Percentiles rank a stretch among this genome's conserved stretches.
Evolutionary conservation across 495 filamentous ascomycete species (phyloP).

Genomic region (Penicillium ucsense): DNA sequence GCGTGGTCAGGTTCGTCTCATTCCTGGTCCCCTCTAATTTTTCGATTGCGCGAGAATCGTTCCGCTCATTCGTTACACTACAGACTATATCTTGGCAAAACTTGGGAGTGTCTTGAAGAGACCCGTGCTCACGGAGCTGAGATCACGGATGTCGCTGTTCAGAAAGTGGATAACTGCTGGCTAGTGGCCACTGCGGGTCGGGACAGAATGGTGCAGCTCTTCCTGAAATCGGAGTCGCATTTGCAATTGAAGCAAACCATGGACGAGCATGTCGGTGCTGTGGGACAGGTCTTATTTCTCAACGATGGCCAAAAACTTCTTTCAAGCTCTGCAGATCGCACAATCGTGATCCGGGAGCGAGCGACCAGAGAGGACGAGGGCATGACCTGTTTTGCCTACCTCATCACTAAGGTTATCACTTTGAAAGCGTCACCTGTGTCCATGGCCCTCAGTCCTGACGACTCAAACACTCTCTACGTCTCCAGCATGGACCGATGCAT

Average conservation of each 20-base stretch:
- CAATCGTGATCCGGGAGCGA: constrained; percentile 68
- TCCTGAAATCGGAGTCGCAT: constrained; percentile 45
- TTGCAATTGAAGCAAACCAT: constrained; percentile 62
- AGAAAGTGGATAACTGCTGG: constrained; percentile 21
- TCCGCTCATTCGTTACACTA: constrained; percentile 11
- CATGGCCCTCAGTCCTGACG: constrained; percentile 58
- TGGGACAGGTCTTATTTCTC: constrained; percentile 53
- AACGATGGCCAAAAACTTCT: constrained; percentile 59
- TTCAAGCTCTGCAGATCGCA: constrained; percentile 83
- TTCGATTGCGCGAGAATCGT: constrained; percentile 3
- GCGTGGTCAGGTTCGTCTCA: constrained; percentile 57
- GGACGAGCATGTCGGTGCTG: constrained; percentile 67
- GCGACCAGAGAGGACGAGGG: constrained; percentile 55
- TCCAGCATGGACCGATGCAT: constrained; percentile 78
- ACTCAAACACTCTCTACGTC: constrained; percentile 52
- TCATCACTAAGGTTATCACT: constrained; percentile 64
- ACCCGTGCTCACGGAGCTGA: constrained; percentile 81
- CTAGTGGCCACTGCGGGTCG: constrained; percentile 73
- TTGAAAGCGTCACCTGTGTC: constrained; percentile 80
- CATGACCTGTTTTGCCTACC: constrained; percentile 59
- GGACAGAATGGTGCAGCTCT: constrained; percentile 86
- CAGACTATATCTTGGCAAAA: constrained; percentile 36
- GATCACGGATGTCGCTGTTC: constrained; percentile 69
- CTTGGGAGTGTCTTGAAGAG: constrained; percentile 45
- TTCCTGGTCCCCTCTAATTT: not conserved